A percentile compares a stretch with the other conserved stretches of the same genome.
phyloP scores from a whole-genome alignment of 371 early-diverging fungal species.

The Caulochytrium protostelioides region DNA sequence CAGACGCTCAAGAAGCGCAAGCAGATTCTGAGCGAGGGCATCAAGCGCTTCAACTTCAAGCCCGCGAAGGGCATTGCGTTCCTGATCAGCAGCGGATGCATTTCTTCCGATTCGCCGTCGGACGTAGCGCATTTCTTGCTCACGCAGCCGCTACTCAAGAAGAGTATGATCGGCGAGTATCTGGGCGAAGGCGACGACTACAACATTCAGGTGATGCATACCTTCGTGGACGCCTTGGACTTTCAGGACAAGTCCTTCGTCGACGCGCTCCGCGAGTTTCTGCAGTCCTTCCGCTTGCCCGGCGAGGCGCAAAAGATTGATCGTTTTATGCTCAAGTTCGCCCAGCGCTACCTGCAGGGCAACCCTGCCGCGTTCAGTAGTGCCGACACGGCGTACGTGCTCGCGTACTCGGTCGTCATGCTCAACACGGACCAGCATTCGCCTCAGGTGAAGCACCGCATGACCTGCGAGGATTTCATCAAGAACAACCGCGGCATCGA shows the following conservation, averaged over 20 bases:
- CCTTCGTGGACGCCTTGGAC: slow-evolving; percentile 76
- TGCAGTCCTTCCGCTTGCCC: slow-evolving; percentile 84
- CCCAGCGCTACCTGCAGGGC: slow-evolving; percentile 63
- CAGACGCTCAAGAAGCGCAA: slow-evolving; percentile 57
- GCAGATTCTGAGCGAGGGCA: slow-evolving; percentile 49
- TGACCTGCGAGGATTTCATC: slow-evolving; percentile 79
- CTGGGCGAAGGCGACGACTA: slow-evolving; percentile 80
- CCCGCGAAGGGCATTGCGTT: slow-evolving; percentile 73
- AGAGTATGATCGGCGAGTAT: slow-evolving; percentile 76
- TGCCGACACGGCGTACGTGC: slow-evolving; percentile 80
- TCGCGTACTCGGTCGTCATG: slow-evolving; percentile 85
- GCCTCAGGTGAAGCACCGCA: slow-evolving; percentile 68
- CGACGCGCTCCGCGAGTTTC: slow-evolving; percentile 62
- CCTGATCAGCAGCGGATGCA: slow-evolving; percentile 38
- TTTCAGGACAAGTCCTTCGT: slow-evolving; percentile 55
- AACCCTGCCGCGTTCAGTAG: slow-evolving; percentile 36
- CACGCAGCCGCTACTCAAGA: slow-evolving; percentile 51
- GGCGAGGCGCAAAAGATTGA: slow-evolving; percentile 98
- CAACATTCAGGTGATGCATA: slow-evolving; percentile 79
- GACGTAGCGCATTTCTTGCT: slow-evolving; percentile 54
- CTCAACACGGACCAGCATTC: slow-evolving; percentile 92
- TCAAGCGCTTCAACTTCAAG: slow-evolving; percentile 64
- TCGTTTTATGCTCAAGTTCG: slow-evolving; percentile 91
- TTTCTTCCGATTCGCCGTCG: slow-evolving; percentile 26
- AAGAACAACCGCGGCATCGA: slow-evolving; percentile 86